Evolutionary conservation across 345 rosid species (phyloP).

Genomic region (Camelina sativa): DNA sequence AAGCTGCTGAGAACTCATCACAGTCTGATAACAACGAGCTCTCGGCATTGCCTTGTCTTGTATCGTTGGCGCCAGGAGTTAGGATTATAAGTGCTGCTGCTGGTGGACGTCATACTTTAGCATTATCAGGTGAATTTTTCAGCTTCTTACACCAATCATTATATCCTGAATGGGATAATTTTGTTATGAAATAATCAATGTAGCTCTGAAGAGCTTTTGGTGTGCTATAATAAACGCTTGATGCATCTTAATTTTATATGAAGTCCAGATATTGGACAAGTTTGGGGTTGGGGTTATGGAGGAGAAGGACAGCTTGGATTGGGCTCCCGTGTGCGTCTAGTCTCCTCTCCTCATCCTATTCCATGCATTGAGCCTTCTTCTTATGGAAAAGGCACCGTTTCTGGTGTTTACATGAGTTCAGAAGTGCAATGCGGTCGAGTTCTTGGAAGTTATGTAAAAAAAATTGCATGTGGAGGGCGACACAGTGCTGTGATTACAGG

Average conservation of each 20-base stretch:
- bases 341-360: slow-evolving; percentile 93
- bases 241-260: slow-evolving; percentile 49
- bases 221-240: slow-evolving; percentile 22
- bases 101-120: slow-evolving; percentile 96
- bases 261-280: slow-evolving; percentile 93
- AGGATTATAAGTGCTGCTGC: slow-evolving; percentile 83
- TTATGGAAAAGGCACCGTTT: slow-evolving; percentile 57
- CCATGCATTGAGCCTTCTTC: slow-evolving; percentile 74
- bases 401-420: slow-evolving; percentile 60
- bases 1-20: slow-evolving; percentile 78
- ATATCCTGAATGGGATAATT: neutral
- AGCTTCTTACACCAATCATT: slow-evolving; percentile 3
- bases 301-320: slow-evolving; percentile 99
- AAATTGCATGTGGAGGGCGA: slow-evolving; percentile 94
- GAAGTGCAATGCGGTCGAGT: slow-evolving; percentile 63
- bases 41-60: slow-evolving; percentile 91
- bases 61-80: slow-evolving; percentile 84
- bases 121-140: slow-evolving; percentile 73
- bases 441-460: slow-evolving; percentile 87
- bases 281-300: slow-evolving; percentile 99
- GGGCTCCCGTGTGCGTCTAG: slow-evolving; percentile 91
- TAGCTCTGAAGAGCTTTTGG: slow-evolving; percentile 28
- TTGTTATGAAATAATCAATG: slow-evolving; percentile 5
- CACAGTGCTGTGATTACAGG: slow-evolving; percentile 97
- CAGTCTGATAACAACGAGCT: slow-evolving; percentile 70